Percentiles rank a stretch among this genome's conserved stretches.
These are phyloP conservation scores for Suillus subaureus DNA, from an alignment of 768 basidiomycete genomes.

Conservation along the genomic window DNA sequence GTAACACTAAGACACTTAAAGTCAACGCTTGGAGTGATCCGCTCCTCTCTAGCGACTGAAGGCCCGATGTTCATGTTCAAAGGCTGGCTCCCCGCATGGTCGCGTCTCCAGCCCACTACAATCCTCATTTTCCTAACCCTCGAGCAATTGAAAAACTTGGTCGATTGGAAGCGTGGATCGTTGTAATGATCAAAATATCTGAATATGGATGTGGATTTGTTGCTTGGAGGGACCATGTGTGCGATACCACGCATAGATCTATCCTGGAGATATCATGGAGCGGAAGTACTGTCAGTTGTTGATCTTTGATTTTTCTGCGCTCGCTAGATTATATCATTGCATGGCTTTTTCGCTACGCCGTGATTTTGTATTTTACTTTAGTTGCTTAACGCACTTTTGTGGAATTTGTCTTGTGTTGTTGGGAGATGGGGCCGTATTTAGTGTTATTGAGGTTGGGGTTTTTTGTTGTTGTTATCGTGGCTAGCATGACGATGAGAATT, in stretches of 20 bases:
- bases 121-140: constrained; percentile 86
- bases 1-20: constrained; percentile 23
- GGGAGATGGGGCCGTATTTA: background rate
- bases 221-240: constrained; percentile 4
- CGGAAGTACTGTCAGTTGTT: background rate
- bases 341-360: background rate
- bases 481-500: background rate
- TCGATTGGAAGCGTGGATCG: constrained; percentile 57
- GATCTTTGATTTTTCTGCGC: background rate
- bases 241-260: constrained; percentile 6
- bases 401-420: background rate
- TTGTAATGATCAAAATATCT: constrained; percentile 12
- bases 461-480: background rate
- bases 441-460: background rate
- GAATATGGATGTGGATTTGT: background rate
- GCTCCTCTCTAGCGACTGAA: constrained; percentile 66
- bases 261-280: background rate
- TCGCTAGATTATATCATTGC: background rate
- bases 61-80: constrained; percentile 93
- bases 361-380: background rate
- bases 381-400: background rate
- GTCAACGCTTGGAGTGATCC: constrained; percentile 75
- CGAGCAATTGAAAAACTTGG: constrained; percentile 75
- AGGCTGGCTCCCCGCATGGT: constrained; percentile 90
- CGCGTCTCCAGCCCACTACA: constrained; percentile 82